phyloP scores from a whole-genome alignment of 306 rosid species.

The Ammopiptanthus mongolicus region DNA sequence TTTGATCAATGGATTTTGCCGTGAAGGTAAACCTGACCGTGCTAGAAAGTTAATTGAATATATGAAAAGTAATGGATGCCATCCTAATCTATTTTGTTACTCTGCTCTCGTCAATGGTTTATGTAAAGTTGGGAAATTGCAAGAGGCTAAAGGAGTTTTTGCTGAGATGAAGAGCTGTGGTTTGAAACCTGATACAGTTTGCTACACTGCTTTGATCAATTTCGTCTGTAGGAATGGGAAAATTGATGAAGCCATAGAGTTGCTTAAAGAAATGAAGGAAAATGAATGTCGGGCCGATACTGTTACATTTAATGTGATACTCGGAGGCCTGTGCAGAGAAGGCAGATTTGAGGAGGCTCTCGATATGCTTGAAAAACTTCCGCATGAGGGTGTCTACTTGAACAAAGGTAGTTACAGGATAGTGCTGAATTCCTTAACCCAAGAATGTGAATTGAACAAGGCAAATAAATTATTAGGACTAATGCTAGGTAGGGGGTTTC shows the following conservation, averaged over 20 bases:
- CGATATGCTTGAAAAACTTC: conserved; percentile 64
- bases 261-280: conserved; percentile 73
- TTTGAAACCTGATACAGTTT: conserved; percentile 60
- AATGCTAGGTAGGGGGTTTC: conserved; percentile 69
- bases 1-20: conserved; percentile 73
- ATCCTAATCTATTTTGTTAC: conserved; percentile 68
- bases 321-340: conserved; percentile 75
- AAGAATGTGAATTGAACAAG: conserved; percentile 52
- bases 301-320: conserved; percentile 66
- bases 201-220: conserved; percentile 65
- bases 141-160: conserved; percentile 54
- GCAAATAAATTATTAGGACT: conserved; percentile 52
- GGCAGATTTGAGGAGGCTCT: conserved; percentile 64
- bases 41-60: conserved; percentile 64
- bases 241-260: conserved; percentile 51
- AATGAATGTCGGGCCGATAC: conserved; percentile 51
- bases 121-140: conserved; percentile 48
- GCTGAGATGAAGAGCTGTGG: conserved; percentile 56
- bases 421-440: conserved; percentile 60
- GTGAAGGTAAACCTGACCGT: conserved; percentile 50
- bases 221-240: conserved; percentile 55
- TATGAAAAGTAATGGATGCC: conserved; percentile 77
- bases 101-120: conserved; percentile 65
- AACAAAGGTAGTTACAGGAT: conserved; percentile 81
- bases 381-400: conserved; percentile 70